Base-by-base conservation (phyloP, 225 moss, liverwort and hornwort species). In the Marchantia paleacea region DNA sequence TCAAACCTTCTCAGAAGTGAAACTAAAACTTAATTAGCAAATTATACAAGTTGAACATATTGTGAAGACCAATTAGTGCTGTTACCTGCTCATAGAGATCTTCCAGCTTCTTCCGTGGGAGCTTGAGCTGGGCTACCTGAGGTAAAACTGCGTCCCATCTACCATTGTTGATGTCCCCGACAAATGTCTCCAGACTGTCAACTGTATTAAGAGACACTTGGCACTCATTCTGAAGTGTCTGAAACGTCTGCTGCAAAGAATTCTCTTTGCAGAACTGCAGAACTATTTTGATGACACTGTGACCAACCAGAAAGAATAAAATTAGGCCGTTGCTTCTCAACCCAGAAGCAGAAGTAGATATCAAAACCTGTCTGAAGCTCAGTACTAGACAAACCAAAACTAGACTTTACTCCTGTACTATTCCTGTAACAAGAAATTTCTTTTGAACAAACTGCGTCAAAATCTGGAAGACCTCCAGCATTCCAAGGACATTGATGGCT, bases 261-360 rank as follows among this genome's bases (percentile, higher is more conserved):
- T 97, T 97, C 85, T 97, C 97, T 84, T 97, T 97, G 91, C 93
- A 97, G 55, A 97, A 97, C 87, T 97, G 97, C 75, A 97, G 80
- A 79, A 97, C 93, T 84, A 99, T 99, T 84, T 99, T 99, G 81
- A 99, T 95, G 81, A 97, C 97, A 93, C 97, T 97, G 89, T 26
- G 64, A 26, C 26, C 69, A 79, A 61, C 10, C 75, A 55, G 5
- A 19, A 39, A 39, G 60, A 61, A 60, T 0, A 60, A 18, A 13
- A 60, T 72, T 51, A 72, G 72, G 72, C 39, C 5, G 19, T 10
- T 64, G 0, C n/a, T 72, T 0, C 19, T 4, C 39, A 39, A 39
- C 39, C 39, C 39, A 39, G 39, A 39, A 39, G 39, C 39, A 39
- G 39, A 39, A 39, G 2, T 39, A 39, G 39, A 39, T 39, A 39